Base-by-base conservation (phyloP, 257 asterid species). In the Scutellaria barbata region DNA sequence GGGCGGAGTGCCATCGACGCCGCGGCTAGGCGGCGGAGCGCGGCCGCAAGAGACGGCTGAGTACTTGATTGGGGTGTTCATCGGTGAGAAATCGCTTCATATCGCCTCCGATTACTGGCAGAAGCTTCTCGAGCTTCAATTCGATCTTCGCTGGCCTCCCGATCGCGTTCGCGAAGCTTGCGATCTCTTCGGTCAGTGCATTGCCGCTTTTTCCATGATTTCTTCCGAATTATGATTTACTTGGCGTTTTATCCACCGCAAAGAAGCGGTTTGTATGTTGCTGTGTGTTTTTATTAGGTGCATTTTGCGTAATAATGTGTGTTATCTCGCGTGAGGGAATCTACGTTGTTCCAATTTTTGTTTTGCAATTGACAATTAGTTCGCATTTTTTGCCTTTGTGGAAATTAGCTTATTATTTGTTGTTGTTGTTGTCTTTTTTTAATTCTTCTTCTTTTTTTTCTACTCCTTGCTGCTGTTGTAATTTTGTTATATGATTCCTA, bases 1-100 rank as follows among this genome's bases (percentile, higher is more conserved):
- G 98, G 98, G 98, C 46, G 97, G 86, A 72, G 86, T 84, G 68
- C 87, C 96, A 63, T 92, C 98, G 76, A 80, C 95, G 80, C 89
- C 96, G 83, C 87, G 86, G 39, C 74, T 81, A 59, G 76, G 79
- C 33, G 87, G 82, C 68, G 90, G 72, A 55, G 79, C 67, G 74
- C 85, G 83, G 77, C 89, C 83, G 81, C 70, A 71, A 69, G 98
- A 92, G 25, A 75, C 91, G 76, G 88, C 94, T 30, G 97, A 90
- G 81, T 75, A 85, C 68, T 74, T 90, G 65, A 87, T 92, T 62
- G 95, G 88, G 60, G 80, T 74, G 56, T 85, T 88, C 68, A 81
- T 90, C n/a, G 95, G 90, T 0, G 97, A 88, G 69, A 88, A 85
- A 81, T 88, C 98, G 47, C 84, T 79, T 69, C 89, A 94, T 35